Base-by-base conservation (phyloP, 1,284 basidiomycete genomes). In the Boletellus sp. region DNA sequence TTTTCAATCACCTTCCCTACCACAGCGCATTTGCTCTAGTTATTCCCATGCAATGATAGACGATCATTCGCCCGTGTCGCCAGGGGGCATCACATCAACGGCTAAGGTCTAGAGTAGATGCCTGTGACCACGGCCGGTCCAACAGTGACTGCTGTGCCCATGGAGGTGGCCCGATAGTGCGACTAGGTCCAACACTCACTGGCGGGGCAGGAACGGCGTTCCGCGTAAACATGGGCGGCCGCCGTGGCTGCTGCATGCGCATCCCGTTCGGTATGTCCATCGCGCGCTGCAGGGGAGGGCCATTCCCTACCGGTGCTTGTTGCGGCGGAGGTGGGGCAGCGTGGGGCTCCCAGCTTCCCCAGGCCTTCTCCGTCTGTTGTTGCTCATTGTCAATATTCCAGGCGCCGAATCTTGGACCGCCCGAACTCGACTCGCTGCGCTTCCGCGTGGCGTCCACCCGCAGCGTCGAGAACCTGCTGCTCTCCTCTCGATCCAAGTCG, bases 221-320 rank as follows among this genome's bases (percentile, higher is more conserved):
- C 55, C 67, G 67, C 43, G 65, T 71, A 41, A 63, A 65, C 64
- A 66, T 63, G 36, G 73, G 62, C 46, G 76, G 66, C 35, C 77
- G 67, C n/a, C 64, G 71, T 49, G 70, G 72, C n/a, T 69, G 70
- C 33, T 70, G 71, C 45, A 70, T 60, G n/a, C 78, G 70, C 66
- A 76, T 71, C 13, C 67, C 68, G 17, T 69, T 70, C 34, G 74
- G 74, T 47, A 78, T 52, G 33, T 79, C 77, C 64, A 74, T 65
- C 16, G 71, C 64, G 21, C 77, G 64, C 52, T 77, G 77, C 39
- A 75, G 56, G 5, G 71, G 68, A 3, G 60, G 58, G 1, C 67
- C 68, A 9, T 54, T 64, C 8, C 61, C 60, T 9, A 40, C 44
- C 2, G 56, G 58, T 36, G 47, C 58, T 45, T 59, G 64, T 22